Percentiles rank a stretch among this genome's conserved stretches.
Conservation (phyloP, 1,284 basidiomycete species). For the Ganoderma multipileum region DNA sequence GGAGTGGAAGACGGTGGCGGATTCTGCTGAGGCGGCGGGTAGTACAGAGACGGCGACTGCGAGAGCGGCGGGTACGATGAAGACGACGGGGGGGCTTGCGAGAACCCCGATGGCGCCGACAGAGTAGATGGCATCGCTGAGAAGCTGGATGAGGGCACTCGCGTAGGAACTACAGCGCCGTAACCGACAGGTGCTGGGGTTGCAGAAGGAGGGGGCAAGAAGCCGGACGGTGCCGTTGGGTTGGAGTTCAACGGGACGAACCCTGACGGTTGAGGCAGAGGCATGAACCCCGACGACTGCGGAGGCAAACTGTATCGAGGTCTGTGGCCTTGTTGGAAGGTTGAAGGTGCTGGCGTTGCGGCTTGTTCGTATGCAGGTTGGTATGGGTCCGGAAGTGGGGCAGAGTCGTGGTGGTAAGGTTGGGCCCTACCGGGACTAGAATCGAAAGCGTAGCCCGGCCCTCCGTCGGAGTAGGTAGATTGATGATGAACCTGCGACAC, state of each 20-base stretch:
- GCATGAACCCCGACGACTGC: slow-evolving; percentile 72
- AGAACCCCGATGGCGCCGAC: slow-evolving; percentile 35
- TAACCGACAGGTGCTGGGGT: slow-evolving; percentile 39
- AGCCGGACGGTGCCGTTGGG: slow-evolving; percentile 56
- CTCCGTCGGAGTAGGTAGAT: slow-evolving; percentile 36
- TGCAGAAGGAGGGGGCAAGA: slow-evolving; percentile 46
- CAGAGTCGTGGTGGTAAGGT: slow-evolving; percentile 41
- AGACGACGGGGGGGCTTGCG: slow-evolving; percentile 26
- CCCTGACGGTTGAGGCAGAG: slow-evolving; percentile 41
- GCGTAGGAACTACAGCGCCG: slow-evolving; percentile 37
- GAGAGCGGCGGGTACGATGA: slow-evolving; percentile 28
- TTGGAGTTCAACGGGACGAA: slow-evolving; percentile 42
- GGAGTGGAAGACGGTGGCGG: slow-evolving; percentile 26
- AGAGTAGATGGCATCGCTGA: slow-evolving; percentile 23
- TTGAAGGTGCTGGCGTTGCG: slow-evolving; percentile 40
- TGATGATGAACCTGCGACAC: slow-evolving; percentile 38
- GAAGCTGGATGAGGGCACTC: slow-evolving; percentile 43
- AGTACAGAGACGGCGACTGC: slow-evolving; percentile 28
- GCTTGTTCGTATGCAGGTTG: slow-evolving; percentile 62
- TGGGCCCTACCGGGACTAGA: slow-evolving; percentile 45
- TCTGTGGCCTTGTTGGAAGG: slow-evolving; percentile 43
- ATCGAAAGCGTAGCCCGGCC: slow-evolving; percentile 27
- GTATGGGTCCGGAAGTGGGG: slow-evolving; percentile 47
- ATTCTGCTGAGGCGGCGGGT: slow-evolving; percentile 37
- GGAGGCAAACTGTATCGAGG: slow-evolving; percentile 73